These are phyloP conservation scores for Leccinum subatratum DNA, from an alignment of 1,284 basidiomycete genomes.

Conservation along the genomic window DNA sequence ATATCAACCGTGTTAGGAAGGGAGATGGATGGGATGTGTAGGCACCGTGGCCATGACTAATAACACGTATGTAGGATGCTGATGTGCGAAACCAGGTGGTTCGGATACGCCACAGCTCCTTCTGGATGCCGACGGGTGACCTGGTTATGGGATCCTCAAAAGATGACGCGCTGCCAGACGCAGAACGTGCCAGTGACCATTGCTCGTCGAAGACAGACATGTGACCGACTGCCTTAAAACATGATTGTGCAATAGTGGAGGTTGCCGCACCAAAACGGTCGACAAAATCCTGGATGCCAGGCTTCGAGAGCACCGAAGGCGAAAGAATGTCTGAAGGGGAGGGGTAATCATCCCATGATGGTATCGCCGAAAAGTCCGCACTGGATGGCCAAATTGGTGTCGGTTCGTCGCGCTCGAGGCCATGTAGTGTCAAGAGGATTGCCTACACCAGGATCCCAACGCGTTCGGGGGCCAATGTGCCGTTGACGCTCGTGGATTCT, in stretches of 20 bases:
- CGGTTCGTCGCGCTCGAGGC: conserved; percentile 67
- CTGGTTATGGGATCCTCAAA: conserved; percentile 64
- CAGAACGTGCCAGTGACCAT: conserved; percentile 54
- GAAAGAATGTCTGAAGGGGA: conserved; percentile 63
- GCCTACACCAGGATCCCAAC: conserved; percentile 77
- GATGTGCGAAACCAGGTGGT: conserved; percentile 60
- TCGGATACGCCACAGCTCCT: conserved; percentile 69
- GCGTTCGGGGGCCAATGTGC: conserved; percentile 64
- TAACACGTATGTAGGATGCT: conserved; percentile 76
- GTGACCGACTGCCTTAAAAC: conserved; percentile 65
- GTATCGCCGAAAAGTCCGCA: conserved; percentile 62
- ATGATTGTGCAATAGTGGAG: conserved; percentile 59
- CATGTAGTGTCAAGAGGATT: conserved; percentile 67
- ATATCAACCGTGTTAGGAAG: conserved; percentile 71
- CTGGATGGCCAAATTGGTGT: conserved; percentile 74
- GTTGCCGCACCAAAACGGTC: conserved; percentile 63
- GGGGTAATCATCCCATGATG: conserved; percentile 64
- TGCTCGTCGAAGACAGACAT: conserved; percentile 86
- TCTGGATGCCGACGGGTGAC: conserved; percentile 67
- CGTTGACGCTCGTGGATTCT: conserved; percentile 48
- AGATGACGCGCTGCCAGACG: conserved; percentile 40
- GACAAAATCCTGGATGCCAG: conserved; percentile 75
- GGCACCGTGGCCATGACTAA: conserved; percentile 80
- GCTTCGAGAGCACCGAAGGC: conserved; percentile 49
- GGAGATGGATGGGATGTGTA: conserved; percentile 48